These are phyloP conservation scores for Brasenia schreberi DNA, from an alignment of 164 flowering plant genomes.

Conservation along the genomic window DNA sequence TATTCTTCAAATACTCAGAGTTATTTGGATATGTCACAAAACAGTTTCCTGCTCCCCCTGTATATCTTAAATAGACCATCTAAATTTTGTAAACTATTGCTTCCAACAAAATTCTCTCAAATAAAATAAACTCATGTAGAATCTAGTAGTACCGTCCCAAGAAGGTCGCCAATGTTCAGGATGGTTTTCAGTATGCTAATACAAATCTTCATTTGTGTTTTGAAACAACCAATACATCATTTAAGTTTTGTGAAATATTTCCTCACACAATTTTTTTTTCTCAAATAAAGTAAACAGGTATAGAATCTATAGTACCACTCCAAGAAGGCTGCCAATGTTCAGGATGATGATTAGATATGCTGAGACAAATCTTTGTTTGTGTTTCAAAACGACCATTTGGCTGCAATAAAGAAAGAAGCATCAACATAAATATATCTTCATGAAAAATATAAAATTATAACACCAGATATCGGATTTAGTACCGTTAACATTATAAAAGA, in stretches of 20 bases:
- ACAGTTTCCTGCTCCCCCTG: too few relatives aligned
- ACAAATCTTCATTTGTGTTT: slow-evolving; percentile 95
- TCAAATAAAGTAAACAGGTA: not conserved
- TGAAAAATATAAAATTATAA: not conserved
- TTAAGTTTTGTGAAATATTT: too few relatives aligned
- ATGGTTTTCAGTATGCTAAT: slow-evolving; percentile 93
- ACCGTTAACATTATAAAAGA: slow-evolving; percentile 89
- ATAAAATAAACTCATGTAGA: not conserved
- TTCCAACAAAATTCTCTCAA: not conserved
- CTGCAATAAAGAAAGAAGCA: slow-evolving; percentile 21
- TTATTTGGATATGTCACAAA: too few relatives aligned
- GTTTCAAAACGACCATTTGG: slow-evolving; percentile 98
- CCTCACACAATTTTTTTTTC: too few relatives aligned
- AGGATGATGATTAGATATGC: slow-evolving; percentile 95
- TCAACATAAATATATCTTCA: not conserved
- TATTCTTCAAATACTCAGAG: too few relatives aligned
- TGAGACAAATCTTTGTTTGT: slow-evolving; percentile 91
- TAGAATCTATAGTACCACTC: slow-evolving; percentile 55
- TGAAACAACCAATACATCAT: slow-evolving; percentile 54
- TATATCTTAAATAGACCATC: not conserved
- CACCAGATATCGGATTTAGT: not conserved
- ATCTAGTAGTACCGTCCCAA: slow-evolving; percentile 69
- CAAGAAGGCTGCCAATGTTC: slow-evolving; percentile 99
- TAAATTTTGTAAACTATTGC: too few relatives aligned
- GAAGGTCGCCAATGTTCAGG: slow-evolving; percentile 99